phyloP scores from a whole-genome alignment of 2,329 filamentous ascomycete genomes.

The Raffaelea albimanens region DNA sequence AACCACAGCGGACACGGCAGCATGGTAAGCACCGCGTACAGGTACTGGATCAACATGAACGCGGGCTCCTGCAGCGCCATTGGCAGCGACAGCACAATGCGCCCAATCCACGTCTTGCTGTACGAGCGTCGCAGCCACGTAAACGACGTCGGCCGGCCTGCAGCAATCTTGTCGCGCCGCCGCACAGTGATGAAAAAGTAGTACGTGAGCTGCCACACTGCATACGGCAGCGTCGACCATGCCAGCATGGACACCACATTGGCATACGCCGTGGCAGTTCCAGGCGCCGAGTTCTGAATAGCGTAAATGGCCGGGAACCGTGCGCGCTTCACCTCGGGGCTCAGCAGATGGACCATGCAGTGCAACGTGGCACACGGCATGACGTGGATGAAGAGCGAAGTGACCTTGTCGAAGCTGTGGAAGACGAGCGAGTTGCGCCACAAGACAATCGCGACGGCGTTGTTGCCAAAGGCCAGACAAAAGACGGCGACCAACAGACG shows the following conservation, averaged over 20 bases:
- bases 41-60: conserved; percentile 95
- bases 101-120: conserved; percentile 80
- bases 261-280: conserved; percentile 71
- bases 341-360: conserved; percentile 77
- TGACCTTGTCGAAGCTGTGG: conserved; percentile 96
- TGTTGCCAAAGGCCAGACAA: conserved; percentile 91
- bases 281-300: conserved; percentile 60
- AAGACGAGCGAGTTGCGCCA: conserved; percentile 98
- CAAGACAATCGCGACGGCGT: conserved; percentile 96
- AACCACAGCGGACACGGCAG: conserved; percentile 94
- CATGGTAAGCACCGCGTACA: conserved; percentile 86
- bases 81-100: conserved; percentile 71
- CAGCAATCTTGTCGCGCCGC: conserved; percentile 89
- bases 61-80: conserved; percentile 69
- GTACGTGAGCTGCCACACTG: conserved; percentile 85
- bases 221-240: conserved; percentile 90
- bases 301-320: conserved; percentile 79
- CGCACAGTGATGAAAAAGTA: conserved; percentile 94
- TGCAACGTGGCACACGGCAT: conserved; percentile 96
- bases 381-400: conserved; percentile 97
- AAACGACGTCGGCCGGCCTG: conserved; percentile 90
- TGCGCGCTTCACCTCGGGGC: conserved; percentile 51
- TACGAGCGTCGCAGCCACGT: conserved; percentile 94
- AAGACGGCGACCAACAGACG: conserved; percentile 86
- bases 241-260: conserved; percentile 75